phyloP scores from a whole-genome alignment of 2,329 filamentous ascomycete species.

The Venturia nashicola region DNA sequence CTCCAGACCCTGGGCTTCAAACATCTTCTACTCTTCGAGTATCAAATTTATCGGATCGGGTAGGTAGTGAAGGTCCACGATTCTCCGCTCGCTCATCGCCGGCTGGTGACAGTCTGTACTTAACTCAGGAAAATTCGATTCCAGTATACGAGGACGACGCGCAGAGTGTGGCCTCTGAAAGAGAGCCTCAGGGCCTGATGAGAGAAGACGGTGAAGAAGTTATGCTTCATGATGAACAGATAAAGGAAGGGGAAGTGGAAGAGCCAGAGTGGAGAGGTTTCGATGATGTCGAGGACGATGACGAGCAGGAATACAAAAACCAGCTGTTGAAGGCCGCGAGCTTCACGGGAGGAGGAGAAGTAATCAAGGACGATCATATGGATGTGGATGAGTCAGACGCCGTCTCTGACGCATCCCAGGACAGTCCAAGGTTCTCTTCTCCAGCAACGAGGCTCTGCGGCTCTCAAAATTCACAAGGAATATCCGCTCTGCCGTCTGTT shows the following conservation, averaged over 20 bases:
- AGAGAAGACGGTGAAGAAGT: not conserved
- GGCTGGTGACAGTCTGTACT: not conserved
- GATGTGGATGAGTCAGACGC: not conserved
- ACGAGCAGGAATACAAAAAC: not conserved
- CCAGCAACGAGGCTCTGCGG: not conserved
- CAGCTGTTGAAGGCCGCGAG: not conserved
- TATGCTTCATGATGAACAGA: not conserved
- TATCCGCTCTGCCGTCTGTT: not conserved
- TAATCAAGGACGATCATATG: not conserved
- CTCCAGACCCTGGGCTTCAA: not conserved
- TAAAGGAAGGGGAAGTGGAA: not conserved
- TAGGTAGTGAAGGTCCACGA: not conserved
- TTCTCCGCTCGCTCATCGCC: not conserved
- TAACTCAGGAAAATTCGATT: not conserved
- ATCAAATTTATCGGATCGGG: not conserved
- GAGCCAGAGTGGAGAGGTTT: not conserved
- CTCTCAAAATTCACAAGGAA: not conserved
- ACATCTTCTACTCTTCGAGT: not conserved
- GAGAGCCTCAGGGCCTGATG: not conserved
- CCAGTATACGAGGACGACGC: not conserved
- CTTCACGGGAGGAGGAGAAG: not conserved
- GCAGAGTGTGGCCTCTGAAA: too few relatives aligned
- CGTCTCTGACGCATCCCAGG: not conserved
- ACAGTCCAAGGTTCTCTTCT: not conserved
- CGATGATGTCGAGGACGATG: not conserved